Evolutionary conservation across 2,329 filamentous ascomycete species (phyloP).

Genomic region (Teratosphaeria destructans): DNA sequence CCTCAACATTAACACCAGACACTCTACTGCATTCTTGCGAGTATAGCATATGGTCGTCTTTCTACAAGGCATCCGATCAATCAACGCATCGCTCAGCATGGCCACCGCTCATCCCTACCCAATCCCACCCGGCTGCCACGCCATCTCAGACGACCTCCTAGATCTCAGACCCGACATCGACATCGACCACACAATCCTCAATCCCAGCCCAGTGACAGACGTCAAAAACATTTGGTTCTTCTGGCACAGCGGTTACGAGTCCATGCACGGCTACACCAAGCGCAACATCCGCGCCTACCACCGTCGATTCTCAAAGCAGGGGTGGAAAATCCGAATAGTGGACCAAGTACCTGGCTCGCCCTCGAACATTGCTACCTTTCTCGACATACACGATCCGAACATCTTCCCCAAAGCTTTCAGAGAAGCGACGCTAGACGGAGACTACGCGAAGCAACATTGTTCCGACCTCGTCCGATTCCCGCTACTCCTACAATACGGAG

Average conservation of each 20-base stretch:
- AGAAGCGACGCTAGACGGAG: constrained; percentile 40
- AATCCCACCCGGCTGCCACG: constrained; percentile 31
- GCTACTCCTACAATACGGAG: constrained; percentile 39
- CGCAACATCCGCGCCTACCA: constrained; percentile 34
- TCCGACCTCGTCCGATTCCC: constrained; percentile 51
- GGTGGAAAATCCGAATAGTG: constrained; percentile 34
- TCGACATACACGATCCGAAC: constrained; percentile 26
- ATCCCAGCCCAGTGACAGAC: constrained; percentile 29
- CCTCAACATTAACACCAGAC: background rate
- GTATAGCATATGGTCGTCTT: background rate
- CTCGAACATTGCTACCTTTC: constrained; percentile 29
- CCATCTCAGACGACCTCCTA: constrained; percentile 30
- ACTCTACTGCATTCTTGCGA: background rate
- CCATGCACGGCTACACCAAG: constrained; percentile 28
- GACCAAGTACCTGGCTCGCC: constrained; percentile 28
- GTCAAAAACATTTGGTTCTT: constrained; percentile 35
- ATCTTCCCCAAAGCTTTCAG: constrained; percentile 35
- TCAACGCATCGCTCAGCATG: background rate
- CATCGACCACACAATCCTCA: constrained; percentile 34
- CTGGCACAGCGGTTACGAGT: constrained; percentile 28
- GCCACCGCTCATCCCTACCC: constrained; percentile 1
- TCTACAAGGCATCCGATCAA: background rate
- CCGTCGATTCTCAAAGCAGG: constrained; percentile 28
- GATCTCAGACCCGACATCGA: constrained; percentile 39
- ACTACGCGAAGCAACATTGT: constrained; percentile 43